A percentile compares a stretch with the other conserved stretches of the same genome.
Conservation (phyloP, 1,139 yeast genomes). For the Yamadazyma membranifaciens region DNA sequence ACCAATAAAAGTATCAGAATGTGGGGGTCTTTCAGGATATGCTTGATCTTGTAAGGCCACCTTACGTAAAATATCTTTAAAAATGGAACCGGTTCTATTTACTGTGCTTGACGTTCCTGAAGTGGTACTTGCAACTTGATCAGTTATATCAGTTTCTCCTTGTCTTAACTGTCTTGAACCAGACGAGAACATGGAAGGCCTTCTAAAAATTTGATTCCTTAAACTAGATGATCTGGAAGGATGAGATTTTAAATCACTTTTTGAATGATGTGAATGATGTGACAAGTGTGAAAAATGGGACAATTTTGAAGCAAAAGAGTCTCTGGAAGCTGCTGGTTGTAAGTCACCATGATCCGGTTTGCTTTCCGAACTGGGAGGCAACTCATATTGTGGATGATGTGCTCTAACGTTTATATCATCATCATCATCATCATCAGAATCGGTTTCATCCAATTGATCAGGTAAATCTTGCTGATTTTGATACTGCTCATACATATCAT, state of each 20-base stretch:
- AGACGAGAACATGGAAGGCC: conserved; percentile 12
- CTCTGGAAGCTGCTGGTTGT: conserved; percentile 5
- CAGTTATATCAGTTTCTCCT: conserved; percentile 21
- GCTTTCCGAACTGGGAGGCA: neutral
- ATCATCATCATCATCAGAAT: conserved; percentile 5
- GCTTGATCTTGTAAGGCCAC: conserved; percentile 35
- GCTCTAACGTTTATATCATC: neutral
- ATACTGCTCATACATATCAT: neutral
- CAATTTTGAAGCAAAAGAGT: conserved; percentile 5
- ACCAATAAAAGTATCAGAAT: conserved; percentile 42
- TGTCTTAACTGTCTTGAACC: conserved; percentile 4
- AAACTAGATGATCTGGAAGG: conserved; percentile 8
- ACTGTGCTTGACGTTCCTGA: conserved; percentile 6
- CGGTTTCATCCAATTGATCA: conserved; percentile 6
- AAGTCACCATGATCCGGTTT: conserved; percentile 3
- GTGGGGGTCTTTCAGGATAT: conserved; percentile 21
- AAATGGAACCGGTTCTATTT: conserved; percentile 17
- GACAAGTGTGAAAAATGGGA: conserved; percentile 2
- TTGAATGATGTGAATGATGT: conserved; percentile 4
- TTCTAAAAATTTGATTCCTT: conserved; percentile 13
- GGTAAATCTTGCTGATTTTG: conserved; percentile 3
- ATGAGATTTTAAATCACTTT: neutral
- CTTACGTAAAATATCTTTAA: conserved; percentile 34
- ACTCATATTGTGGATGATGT: neutral
- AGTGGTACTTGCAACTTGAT: conserved; percentile 15